phyloP scores from a whole-genome alignment of 1,139 yeast species.

The Suhomyces atakaporum region DNA sequence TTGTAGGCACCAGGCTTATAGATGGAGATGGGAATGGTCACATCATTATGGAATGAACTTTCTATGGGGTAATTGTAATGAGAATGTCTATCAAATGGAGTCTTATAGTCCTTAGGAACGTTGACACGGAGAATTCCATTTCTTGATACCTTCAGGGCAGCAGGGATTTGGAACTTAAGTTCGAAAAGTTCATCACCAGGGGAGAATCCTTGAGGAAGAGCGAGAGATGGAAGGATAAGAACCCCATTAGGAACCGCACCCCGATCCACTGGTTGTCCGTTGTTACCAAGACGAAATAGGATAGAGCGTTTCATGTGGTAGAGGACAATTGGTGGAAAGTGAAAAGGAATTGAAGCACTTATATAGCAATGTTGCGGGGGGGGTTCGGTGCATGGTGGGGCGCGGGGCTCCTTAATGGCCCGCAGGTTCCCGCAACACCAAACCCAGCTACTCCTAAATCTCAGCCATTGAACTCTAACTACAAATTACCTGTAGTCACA shows the following conservation, averaged over 20 bases:
- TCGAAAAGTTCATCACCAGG: slow-evolving; percentile 51
- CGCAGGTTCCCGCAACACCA: not conserved
- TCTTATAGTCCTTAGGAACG: slow-evolving; percentile 51
- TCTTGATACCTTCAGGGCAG: slow-evolving; percentile 71
- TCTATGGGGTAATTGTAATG: slow-evolving; percentile 52
- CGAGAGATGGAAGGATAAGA: slow-evolving; percentile 61
- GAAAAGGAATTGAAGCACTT: not conserved
- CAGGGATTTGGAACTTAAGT: slow-evolving; percentile 66
- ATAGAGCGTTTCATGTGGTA: slow-evolving; percentile 24
- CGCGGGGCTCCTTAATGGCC: not conserved
- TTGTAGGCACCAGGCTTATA: slow-evolving; percentile 79
- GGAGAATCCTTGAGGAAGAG: slow-evolving; percentile 40
- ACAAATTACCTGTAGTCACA: too few species aligned
- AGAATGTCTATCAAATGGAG: slow-evolving; percentile 55
- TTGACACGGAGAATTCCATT: slow-evolving; percentile 75
- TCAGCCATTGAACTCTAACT: too few species aligned
- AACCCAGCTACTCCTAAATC: too few species aligned
- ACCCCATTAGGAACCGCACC: slow-evolving; percentile 57
- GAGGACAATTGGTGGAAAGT: too few species aligned
- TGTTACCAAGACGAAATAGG: slow-evolving; percentile 52
- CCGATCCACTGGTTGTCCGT: slow-evolving; percentile 58
- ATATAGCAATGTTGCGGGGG: not conserved
- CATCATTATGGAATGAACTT: slow-evolving; percentile 60
- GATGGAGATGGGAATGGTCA: slow-evolving; percentile 60
- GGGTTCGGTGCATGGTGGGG: slow-evolving; percentile 2